phyloP scores from a whole-genome alignment of 768 basidiomycete genomes.

The Boletus subcaerulescens region DNA sequence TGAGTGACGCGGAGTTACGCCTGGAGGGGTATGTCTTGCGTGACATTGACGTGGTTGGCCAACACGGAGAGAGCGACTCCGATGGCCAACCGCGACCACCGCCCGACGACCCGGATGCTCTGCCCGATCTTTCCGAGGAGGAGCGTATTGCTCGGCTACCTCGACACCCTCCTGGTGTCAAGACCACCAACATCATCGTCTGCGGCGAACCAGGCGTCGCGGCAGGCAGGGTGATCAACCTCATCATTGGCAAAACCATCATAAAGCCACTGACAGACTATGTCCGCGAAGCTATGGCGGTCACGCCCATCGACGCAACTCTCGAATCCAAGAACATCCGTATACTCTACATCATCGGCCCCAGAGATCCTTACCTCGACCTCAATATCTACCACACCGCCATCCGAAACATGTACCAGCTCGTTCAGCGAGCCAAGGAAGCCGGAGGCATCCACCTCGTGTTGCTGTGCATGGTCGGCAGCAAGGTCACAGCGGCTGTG shows the following conservation, averaged over 20 bases:
- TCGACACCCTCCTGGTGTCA: constrained; percentile 15
- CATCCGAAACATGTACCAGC: constrained; percentile 24
- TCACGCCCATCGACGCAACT: constrained; percentile 21
- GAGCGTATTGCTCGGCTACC: constrained; percentile 18
- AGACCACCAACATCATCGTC: constrained; percentile 37
- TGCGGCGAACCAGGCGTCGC: constrained; percentile 42
- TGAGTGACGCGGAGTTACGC: constrained; percentile 9
- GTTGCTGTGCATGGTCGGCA: constrained; percentile 38
- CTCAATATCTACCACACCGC: constrained; percentile 14
- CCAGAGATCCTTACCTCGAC: constrained; percentile 28
- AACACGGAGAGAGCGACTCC: not conserved
- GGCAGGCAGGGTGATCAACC: constrained; percentile 26
- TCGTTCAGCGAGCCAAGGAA: constrained; percentile 24
- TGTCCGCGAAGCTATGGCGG: constrained; percentile 33
- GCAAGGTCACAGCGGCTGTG: constrained; percentile 32
- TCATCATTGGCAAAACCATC: constrained; percentile 16
- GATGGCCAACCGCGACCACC: not conserved
- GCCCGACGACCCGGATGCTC: constrained; percentile 2
- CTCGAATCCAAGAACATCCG: constrained; percentile 20
- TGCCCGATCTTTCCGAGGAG: constrained; percentile 11
- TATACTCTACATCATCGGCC: constrained; percentile 32
- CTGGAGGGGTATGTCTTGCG: constrained; percentile 12
- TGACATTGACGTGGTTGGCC: constrained; percentile 9
- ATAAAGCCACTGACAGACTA: constrained; percentile 25
- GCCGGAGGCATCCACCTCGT: constrained; percentile 40